Evolutionary conservation across 108 stramenopile genomes (phyloP).

Genomic region (Conticribra guillardii): DNA sequence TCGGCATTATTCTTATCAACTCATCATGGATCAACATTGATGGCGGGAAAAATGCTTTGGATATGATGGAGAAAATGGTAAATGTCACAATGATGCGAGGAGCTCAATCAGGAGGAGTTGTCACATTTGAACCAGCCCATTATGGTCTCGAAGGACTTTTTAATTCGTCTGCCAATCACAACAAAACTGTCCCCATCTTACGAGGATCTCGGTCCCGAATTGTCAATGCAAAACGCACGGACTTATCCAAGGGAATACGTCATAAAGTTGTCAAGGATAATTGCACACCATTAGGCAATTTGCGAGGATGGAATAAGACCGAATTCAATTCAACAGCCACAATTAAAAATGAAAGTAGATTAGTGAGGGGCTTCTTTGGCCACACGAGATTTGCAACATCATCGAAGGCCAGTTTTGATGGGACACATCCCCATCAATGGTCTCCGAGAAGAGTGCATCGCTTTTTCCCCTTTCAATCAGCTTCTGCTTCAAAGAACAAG

Average conservation of each 20-base stretch:
- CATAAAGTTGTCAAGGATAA: conserved; percentile 38
- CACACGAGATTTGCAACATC: conserved; percentile 1
- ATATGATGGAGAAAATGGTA: conserved; percentile 68
- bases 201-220: conserved; percentile 57
- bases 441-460: background rate
- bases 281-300: background rate
- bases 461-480: background rate
- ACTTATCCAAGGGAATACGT: conserved; percentile 55
- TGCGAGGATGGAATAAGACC: conserved; percentile 12
- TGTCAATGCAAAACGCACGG: conserved; percentile 73
- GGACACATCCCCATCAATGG: conserved; percentile 4
- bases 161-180: background rate
- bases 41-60: conserved; percentile 50
- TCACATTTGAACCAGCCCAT: conserved; percentile 32
- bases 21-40: conserved; percentile 51
- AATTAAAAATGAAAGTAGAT: background rate
- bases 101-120: conserved; percentile 75
- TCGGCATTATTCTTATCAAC: conserved; percentile 68
- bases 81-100: conserved; percentile 78
- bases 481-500: background rate
- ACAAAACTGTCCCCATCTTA: conserved; percentile 5
- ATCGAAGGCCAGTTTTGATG: background rate
- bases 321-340: conserved; percentile 10
- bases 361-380: background rate
- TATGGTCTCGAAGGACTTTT: background rate